A percentile compares a stretch with the other conserved stretches of the same genome.
Conservation (phyloP, 768 basidiomycete species). For the Boletus sensibilis region DNA sequence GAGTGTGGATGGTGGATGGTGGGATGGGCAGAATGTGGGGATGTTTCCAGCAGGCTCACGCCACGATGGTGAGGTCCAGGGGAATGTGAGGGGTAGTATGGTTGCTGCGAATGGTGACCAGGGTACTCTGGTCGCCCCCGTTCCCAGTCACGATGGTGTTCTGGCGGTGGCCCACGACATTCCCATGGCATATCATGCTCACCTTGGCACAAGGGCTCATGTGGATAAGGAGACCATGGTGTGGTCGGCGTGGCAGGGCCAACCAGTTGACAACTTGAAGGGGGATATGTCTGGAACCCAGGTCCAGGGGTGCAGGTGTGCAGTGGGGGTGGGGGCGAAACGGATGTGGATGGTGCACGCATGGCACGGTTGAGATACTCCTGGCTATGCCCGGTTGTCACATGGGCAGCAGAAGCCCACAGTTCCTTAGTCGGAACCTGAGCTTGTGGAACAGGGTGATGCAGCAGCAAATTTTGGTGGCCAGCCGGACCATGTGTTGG, state of each 20-base stretch:
- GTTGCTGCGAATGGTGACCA: conserved; percentile 30
- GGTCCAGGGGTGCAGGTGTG: conserved; percentile 53
- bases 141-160: no score
- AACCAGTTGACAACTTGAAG: conserved; percentile 44
- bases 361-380: conserved; percentile 64
- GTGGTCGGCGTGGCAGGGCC: conserved; percentile 51
- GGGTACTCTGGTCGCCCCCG: conserved; percentile 43
- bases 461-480: conserved; percentile 57
- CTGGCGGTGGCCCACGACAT: conserved; percentile 45
- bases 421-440: conserved; percentile 52
- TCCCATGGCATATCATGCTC: conserved; percentile 64
- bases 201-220: conserved; percentile 44
- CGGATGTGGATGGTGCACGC: conserved; percentile 57
- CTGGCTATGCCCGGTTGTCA: conserved; percentile 43
- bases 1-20: conserved; percentile 32
- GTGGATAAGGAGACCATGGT: conserved; percentile 61
- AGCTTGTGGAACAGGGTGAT: conserved; percentile 66
- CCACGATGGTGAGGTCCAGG: no score
- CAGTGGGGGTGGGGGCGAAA: conserved; percentile 54
- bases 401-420: conserved; percentile 39
- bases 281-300: conserved; percentile 48
- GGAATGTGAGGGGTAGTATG: conserved; percentile 35
- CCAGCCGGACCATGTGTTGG: conserved; percentile 54
- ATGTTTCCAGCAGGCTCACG: conserved; percentile 57
- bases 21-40: conserved; percentile 56